phyloP scores from a whole-genome alignment of 306 rosid genomes.

The Cucumis sativus region Cucumber_9930_V3 NC_026659.2:26211501-26212000 shows the following conservation, averaged over 20 bases:
- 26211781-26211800: neutral
- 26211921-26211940: constrained; percentile 44
- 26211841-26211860: constrained; percentile 8
- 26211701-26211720: neutral
- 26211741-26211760: neutral
- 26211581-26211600: neutral
- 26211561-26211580: neutral
- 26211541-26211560: neutral
- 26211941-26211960: constrained; percentile 15
- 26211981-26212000: neutral
- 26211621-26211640: neutral
- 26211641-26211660: neutral
- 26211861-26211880: constrained; percentile 52
- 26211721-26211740: neutral
- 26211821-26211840: neutral
- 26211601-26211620: neutral
- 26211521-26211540: neutral
- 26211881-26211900: constrained; percentile 58
- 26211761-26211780: neutral
- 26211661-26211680: neutral
- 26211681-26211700: neutral
- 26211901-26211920: constrained; percentile 71
- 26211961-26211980: constrained; percentile 2
- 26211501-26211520: too few species aligned
- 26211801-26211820: neutral